Evolutionary conservation across 2,329 filamentous ascomycete genomes (phyloP).

Genomic region (Fusarium sulawesiense): DNA sequence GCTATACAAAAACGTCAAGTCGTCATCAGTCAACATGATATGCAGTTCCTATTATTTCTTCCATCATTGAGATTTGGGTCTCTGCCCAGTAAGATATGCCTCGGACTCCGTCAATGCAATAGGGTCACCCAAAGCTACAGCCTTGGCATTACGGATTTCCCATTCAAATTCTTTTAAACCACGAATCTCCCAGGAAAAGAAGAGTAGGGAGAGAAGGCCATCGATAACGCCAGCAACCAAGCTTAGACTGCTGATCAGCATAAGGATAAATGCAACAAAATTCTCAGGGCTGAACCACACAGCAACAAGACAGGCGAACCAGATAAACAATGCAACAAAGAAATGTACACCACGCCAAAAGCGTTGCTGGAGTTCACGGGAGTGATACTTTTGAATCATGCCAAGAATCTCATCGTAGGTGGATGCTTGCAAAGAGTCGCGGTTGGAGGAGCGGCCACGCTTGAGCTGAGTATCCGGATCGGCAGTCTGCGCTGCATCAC

Average conservation of each 20-base stretch:
- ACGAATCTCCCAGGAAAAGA: conserved; percentile 85
- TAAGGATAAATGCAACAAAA: conserved; percentile 82
- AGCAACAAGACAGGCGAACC: conserved; percentile 79
- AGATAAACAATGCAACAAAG: conserved; percentile 71
- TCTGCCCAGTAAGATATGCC: conserved; percentile 18
- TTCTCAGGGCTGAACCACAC: conserved; percentile 87
- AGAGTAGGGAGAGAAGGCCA: conserved; percentile 86
- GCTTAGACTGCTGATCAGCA: conserved; percentile 81
- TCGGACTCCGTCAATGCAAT: conserved; percentile 37
- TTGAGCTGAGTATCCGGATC: conserved; percentile 51
- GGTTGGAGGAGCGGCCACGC: conserved; percentile 34
- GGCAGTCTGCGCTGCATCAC: conserved; percentile 36
- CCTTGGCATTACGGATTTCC: conserved; percentile 81
- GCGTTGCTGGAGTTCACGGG: conserved; percentile 78
- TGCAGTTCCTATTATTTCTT: conserved; percentile 1
- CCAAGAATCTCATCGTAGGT: conserved; percentile 68
- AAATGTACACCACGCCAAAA: conserved; percentile 81
- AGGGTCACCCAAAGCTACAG: conserved; percentile 51
- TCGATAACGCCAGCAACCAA: conserved; percentile 82
- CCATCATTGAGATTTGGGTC: conserved; percentile 35
- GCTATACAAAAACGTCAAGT: conserved; percentile 33
- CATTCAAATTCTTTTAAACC: conserved; percentile 91
- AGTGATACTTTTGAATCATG: conserved; percentile 74
- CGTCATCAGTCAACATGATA: conserved; percentile 30
- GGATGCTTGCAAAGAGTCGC: conserved; percentile 31